Evolutionary conservation across 768 basidiomycete genomes (phyloP), one percentile per base, ranked within the genome.

Genomic region (Amanita polypyramis): DNA sequence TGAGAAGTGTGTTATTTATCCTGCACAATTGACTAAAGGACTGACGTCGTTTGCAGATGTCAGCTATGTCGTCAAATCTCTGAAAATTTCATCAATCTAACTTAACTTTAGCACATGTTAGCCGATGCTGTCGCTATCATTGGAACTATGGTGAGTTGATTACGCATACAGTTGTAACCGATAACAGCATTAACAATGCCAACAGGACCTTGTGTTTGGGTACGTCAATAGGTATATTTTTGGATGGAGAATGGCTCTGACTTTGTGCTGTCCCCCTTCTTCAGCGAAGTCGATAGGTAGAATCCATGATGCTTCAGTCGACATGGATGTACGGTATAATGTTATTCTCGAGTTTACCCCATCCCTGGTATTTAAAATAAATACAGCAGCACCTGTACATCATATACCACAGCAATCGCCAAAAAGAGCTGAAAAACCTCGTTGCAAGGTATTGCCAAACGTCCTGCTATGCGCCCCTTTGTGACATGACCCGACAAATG

Each of bases 81-180:
- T 50, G 42, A 48, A 37, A 20, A 48, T 53, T 17, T 14, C 17
- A 45, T 35, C 34, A 48, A 27, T 59, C 56, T 44, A 21, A 56
- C 52, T 52, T 52, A 37, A 54, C 48, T 58, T 37, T 62, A 81
- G 83, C 89, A 91, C 67, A 85, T 86, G 79, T 72, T 96, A 51
- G 90, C 92, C 4, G 95, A 97, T 58, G 93, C 86, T 36, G 95
- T 99, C 43, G 83, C 95, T 41, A 86, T 99, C 62, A 96, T 98
- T 62, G 96, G 96, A 57, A 97, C 95, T 39, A 94, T 96, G 94
- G 91, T 83, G 61, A 55, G 78, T 66, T 44, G 41, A 39, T 33
- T 32, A 14, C 15, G n/a, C 51, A 37, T 36, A 5, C 45, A 40
- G 46, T 38, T 47, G 50, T n/a, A 43, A 48, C 42, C 41, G 43